These are phyloP conservation scores for Coemansia sp. DNA, from an alignment of 192 early-diverging fungal species.

Conservation along the genomic window DNA sequence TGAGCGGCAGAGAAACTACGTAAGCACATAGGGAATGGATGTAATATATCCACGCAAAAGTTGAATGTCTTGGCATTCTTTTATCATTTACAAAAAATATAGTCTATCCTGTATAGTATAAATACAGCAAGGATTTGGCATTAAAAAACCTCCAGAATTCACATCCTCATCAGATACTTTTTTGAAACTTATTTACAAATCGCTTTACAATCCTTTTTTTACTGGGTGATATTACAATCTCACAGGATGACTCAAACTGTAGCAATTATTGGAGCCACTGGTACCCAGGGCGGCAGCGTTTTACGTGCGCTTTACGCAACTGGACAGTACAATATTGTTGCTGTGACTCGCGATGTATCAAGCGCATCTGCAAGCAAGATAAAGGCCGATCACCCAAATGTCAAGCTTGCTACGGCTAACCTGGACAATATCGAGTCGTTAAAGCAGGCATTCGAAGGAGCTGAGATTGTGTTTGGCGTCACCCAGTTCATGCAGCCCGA, in stretches of 20 bases:
- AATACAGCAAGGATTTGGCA: neutral
- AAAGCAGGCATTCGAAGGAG: constrained; percentile 18
- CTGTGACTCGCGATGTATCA: constrained; percentile 14
- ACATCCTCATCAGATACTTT: too few species aligned
- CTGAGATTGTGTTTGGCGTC: constrained; percentile 29
- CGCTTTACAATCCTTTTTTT: too few species aligned
- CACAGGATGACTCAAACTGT: constrained; percentile 20
- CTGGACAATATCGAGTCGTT: constrained; percentile 22
- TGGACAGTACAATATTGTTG: constrained; percentile 27
- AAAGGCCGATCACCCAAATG: constrained; percentile 13
- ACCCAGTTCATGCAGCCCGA: constrained; percentile 23
- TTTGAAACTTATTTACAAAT: too few species aligned
- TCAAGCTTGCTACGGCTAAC: constrained; percentile 27
- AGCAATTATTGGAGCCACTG: constrained; percentile 39
- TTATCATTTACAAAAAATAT: neutral
- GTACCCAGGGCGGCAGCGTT: constrained; percentile 40
- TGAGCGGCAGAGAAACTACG: too few species aligned
- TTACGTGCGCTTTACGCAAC: constrained; percentile 24
- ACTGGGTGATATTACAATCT: neutral
- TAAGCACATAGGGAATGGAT: neutral
- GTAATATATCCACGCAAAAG: too few species aligned
- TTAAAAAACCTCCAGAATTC: too few species aligned
- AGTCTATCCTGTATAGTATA: neutral
- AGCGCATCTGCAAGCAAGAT: constrained; percentile 8
- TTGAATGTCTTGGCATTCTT: neutral